Percentiles rank a stretch among this genome's conserved stretches.
phyloP scores from a whole-genome alignment of 371 early-diverging fungal species.

The Apophysomyces sp. region DNA sequence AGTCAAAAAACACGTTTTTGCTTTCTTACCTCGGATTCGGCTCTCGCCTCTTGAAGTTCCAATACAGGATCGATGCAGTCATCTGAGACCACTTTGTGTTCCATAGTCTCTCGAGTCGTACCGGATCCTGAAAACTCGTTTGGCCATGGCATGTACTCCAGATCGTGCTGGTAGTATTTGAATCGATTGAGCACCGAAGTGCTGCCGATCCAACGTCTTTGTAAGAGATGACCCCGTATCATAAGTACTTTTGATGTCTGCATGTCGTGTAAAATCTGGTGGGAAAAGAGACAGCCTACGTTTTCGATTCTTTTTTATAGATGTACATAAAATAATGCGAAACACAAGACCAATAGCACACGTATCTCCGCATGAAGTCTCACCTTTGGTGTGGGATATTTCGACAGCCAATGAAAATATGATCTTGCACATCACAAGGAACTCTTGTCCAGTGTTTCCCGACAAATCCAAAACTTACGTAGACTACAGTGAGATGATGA shows the following conservation, averaged over 20 bases:
- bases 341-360: neutral
- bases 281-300: neutral
- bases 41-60: constrained; percentile 10
- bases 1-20: neutral
- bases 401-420: neutral
- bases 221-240: neutral
- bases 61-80: constrained; percentile 10
- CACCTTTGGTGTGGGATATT: constrained; percentile 3
- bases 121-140: constrained; percentile 24
- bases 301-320: neutral
- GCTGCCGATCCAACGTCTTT: neutral
- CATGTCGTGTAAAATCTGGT: neutral
- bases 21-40: neutral
- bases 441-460: too few relatives aligned
- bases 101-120: constrained; percentile 16
- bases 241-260: neutral
- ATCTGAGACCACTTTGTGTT: constrained; percentile 2
- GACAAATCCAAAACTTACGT: too few relatives aligned
- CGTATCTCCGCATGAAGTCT: neutral
- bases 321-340: neutral
- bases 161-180: neutral
- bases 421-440: neutral
- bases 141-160: constrained; percentile 22
- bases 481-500: too few relatives aligned
- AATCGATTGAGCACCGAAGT: neutral